Conservation (phyloP, 1,284 basidiomycete species). For the Trichosporon faecale region DNA sequence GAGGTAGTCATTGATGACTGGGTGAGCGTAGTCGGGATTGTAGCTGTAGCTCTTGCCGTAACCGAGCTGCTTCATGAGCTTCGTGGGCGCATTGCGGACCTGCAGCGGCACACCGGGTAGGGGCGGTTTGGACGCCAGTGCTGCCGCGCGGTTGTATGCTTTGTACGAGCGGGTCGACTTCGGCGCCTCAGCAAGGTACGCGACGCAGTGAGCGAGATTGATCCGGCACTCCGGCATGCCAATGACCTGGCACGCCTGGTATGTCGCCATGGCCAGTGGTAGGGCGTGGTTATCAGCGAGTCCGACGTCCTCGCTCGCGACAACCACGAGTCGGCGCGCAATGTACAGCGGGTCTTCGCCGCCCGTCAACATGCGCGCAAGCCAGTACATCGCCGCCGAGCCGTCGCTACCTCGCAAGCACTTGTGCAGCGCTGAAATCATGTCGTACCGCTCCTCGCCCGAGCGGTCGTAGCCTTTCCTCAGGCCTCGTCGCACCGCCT, state of each 20-base stretch:
- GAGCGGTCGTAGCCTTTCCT: slow-evolving; percentile 64
- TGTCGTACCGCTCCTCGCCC: slow-evolving; percentile 75
- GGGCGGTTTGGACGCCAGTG: slow-evolving; percentile 57
- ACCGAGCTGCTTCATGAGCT: slow-evolving; percentile 74
- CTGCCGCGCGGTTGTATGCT: slow-evolving; percentile 70
- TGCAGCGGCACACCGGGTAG: slow-evolving; percentile 61
- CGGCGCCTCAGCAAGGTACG: slow-evolving; percentile 75
- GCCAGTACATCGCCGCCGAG: slow-evolving; percentile 83
- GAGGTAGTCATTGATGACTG: slow-evolving; percentile 63
- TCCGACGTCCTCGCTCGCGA: slow-evolving; percentile 81
- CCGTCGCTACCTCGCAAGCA: slow-evolving; percentile 74
- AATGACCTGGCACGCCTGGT: slow-evolving; percentile 71
- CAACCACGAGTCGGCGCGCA: slow-evolving; percentile 73
- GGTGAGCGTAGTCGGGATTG: slow-evolving; percentile 74
- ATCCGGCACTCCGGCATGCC: slow-evolving; percentile 70
- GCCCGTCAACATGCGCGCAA: slow-evolving; percentile 75
- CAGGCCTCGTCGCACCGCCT: slow-evolving; percentile 48
- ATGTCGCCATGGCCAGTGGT: slow-evolving; percentile 70
- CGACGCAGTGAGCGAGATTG: slow-evolving; percentile 63
- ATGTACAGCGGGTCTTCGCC: slow-evolving; percentile 87
- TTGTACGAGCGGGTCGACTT: slow-evolving; percentile 78
- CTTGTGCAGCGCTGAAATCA: slow-evolving; percentile 86
- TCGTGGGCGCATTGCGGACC: slow-evolving; percentile 83
- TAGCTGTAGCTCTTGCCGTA: slow-evolving; percentile 72
- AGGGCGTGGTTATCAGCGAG: slow-evolving; percentile 71